phyloP scores from a whole-genome alignment of 2,329 filamentous ascomycete genomes.

The Chrysosporium queenslandicum region DNA sequence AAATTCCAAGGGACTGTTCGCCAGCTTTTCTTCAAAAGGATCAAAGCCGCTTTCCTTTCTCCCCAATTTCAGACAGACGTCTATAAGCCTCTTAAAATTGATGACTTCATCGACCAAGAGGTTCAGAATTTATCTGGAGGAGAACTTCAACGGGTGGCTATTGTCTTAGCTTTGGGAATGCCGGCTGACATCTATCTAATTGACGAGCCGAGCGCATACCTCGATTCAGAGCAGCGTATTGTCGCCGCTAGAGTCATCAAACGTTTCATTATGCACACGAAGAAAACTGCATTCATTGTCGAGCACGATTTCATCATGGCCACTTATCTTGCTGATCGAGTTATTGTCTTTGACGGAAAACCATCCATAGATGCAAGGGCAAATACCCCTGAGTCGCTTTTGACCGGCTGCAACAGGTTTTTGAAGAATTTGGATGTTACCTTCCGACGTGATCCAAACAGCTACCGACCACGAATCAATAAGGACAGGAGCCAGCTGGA shows the following conservation, averaged over 20 bases:
- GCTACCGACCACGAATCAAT: conserved; percentile 96
- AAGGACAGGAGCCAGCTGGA: conserved; percentile 92
- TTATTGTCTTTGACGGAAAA: conserved; percentile 95
- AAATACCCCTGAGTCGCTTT: conserved; percentile 79
- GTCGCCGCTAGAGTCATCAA: conserved; percentile 96
- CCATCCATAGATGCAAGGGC: conserved; percentile 81
- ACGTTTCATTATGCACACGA: conserved; percentile 99
- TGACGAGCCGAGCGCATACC: conserved; percentile 92
- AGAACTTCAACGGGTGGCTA: conserved; percentile 98
- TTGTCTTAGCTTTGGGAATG: conserved; percentile 88
- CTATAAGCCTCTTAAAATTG: conserved; percentile 97
- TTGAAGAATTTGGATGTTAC: conserved; percentile 94
- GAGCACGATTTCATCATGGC: conserved; percentile 99
- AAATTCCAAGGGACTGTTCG: conserved; percentile 96
- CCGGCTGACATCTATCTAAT: conserved; percentile 98
- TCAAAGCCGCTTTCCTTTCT: conserved; percentile 89
- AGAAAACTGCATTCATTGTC: conserved; percentile 98
- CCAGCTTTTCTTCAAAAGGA: conserved; percentile 99
- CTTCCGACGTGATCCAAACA: conserved; percentile 94
- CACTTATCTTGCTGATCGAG: conserved; percentile 73
- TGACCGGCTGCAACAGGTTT: conserved; percentile 95
- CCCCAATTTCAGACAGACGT: conserved; percentile 99
- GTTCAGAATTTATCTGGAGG: conserved; percentile 98
- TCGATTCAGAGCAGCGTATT: conserved; percentile 98
- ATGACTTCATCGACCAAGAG: conserved; percentile 99